Percentiles rank a stretch among this genome's conserved stretches.
Evolutionary conservation across 257 asterid species (phyloP).

Genomic region (Solanum phureja): DNA sequence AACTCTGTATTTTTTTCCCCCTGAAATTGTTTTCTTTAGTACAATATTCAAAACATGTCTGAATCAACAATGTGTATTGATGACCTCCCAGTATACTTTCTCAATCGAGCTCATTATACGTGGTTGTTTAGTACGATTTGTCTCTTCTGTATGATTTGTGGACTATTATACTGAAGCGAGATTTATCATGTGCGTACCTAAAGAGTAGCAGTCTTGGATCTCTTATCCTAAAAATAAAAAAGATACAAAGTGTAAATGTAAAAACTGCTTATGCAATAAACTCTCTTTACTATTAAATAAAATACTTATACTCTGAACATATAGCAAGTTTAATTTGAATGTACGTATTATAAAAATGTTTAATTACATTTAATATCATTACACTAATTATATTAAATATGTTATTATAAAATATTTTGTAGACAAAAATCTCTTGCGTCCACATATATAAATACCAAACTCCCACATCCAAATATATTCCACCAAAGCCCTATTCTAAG

Average conservation of each 20-base stretch:
- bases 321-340: neutral
- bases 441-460: neutral
- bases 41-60: neutral
- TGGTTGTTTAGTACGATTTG: neutral
- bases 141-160: neutral
- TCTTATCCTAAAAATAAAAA: neutral
- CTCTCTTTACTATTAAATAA: neutral
- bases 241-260: neutral
- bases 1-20: no score
- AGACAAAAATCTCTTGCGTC: neutral
- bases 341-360: neutral
- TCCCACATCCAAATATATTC: neutral
- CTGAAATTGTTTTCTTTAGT: neutral
- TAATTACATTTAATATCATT: neutral
- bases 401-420: no score
- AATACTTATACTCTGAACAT: neutral
- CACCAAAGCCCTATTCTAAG: neutral
- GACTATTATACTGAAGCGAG: neutral
- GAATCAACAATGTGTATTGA: neutral
- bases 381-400: no score
- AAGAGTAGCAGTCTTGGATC: accelerated
- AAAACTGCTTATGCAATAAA: neutral
- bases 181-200: neutral
- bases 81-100: neutral
- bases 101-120: neutral